Conservation (phyloP, 1,139 yeast species). For the Oligophagozyma castellii region DNA sequence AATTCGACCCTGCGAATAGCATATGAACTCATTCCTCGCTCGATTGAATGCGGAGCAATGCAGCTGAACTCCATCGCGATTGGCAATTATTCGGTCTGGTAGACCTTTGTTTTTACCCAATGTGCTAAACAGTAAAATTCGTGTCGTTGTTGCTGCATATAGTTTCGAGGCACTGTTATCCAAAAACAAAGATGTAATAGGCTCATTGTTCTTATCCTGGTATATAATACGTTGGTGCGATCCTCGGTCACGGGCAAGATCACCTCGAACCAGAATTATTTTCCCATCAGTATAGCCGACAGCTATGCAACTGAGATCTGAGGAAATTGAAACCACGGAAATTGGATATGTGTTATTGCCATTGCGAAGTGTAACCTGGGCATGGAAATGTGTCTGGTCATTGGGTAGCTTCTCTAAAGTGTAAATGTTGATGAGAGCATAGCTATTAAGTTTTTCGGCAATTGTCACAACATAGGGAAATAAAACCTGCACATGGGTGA, state of each 20-base stretch:
- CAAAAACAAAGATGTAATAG: constrained; percentile 56
- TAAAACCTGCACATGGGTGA: constrained; percentile 42
- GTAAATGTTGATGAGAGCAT: constrained; percentile 62
- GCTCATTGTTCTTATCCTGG: constrained; percentile 45
- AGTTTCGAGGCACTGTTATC: constrained; percentile 12
- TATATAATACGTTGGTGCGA: constrained; percentile 72
- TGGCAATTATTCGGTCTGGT: constrained; percentile 50
- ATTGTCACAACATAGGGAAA: constrained; percentile 48
- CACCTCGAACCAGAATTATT: constrained; percentile 76
- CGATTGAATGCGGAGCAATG: constrained; percentile 40
- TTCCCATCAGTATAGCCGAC: constrained; percentile 84
- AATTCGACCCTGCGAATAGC: constrained; percentile 23
- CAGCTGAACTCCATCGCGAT: constrained; percentile 52
- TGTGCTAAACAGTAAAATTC: constrained; percentile 60
- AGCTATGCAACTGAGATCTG: constrained; percentile 52
- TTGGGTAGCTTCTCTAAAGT: constrained; percentile 38
- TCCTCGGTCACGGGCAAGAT: constrained; percentile 76
- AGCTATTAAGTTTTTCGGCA: constrained; percentile 62
- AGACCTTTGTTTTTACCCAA: constrained; percentile 65
- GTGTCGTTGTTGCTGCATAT: constrained; percentile 35
- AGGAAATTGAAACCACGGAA: constrained; percentile 45
- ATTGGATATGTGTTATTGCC: constrained; percentile 62
- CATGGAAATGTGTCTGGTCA: constrained; percentile 28
- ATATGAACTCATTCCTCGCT: constrained; percentile 18
- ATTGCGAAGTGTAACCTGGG: constrained; percentile 30